Percentiles rank a stretch among this genome's conserved stretches.
Evolutionary conservation across 1,139 yeast species (phyloP).

Genomic region (Candida mesenterica): DNA sequence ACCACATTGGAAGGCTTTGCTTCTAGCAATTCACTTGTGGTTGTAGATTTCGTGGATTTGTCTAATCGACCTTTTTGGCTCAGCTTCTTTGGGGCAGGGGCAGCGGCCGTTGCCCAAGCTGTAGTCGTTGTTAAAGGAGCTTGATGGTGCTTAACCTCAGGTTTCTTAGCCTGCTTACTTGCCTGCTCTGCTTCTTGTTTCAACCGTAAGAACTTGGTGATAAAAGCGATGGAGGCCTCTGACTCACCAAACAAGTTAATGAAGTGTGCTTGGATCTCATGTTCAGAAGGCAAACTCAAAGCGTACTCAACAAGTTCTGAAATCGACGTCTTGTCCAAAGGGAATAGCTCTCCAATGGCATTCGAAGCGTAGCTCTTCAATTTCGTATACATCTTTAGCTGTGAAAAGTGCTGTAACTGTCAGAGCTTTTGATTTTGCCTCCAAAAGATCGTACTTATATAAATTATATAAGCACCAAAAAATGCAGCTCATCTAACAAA

Average conservation of each 20-base stretch:
- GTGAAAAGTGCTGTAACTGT: too few relatives aligned
- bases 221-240: conserved; percentile 41
- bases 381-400: conserved; percentile 15
- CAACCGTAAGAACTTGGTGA: conserved; percentile 28
- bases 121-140: conserved; percentile 10
- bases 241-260: conserved; percentile 54
- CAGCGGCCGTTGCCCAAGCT: conserved; percentile 11
- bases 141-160: conserved; percentile 8
- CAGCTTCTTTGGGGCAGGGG: conserved; percentile 22
- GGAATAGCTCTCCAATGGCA: conserved; percentile 41
- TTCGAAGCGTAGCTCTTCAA: conserved; percentile 31
- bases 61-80: conserved; percentile 20
- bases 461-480: too few relatives aligned
- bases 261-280: conserved; percentile 48
- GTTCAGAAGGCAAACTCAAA: conserved; percentile 37
- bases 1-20: conserved; percentile 22
- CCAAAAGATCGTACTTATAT: conserved; percentile 2
- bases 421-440: conserved; percentile 4
- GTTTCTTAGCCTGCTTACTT: conserved; percentile 8
- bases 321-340: conserved; percentile 33
- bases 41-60: conserved; percentile 24
- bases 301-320: conserved; percentile 49
- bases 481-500: too few relatives aligned
- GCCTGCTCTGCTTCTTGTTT: conserved; percentile 20
- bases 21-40: conserved; percentile 41